phyloP scores from a whole-genome alignment of 306 rosid species.

The Quercus robur region DNA sequence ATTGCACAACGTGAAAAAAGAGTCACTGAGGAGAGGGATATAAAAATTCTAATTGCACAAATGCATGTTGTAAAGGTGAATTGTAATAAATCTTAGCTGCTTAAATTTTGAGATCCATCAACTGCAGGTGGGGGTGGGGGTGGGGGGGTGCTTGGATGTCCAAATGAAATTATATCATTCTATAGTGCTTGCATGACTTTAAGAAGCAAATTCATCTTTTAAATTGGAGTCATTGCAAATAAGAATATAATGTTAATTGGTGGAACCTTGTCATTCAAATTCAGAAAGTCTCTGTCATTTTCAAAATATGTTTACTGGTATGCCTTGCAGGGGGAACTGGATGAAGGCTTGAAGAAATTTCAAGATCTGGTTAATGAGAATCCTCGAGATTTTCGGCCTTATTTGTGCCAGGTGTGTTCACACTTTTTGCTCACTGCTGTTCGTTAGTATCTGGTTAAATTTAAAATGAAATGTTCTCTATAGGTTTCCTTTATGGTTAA shows the following conservation, averaged over 20 bases:
- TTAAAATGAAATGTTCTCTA: neutral
- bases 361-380: conserved; percentile 66
- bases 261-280: neutral
- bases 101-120: neutral
- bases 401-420: conserved; percentile 73
- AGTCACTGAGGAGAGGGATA: conserved; percentile 80
- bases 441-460: neutral
- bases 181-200: conserved; percentile 2
- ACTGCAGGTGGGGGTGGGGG: conserved; percentile 11
- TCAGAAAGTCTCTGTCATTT: neutral
- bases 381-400: conserved; percentile 90
- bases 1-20: conserved; percentile 57
- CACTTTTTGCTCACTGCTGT: conserved; percentile 5
- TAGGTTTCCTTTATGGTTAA: neutral
- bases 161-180: neutral
- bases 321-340: conserved; percentile 72
- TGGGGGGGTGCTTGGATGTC: conserved; percentile 3
- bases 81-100: neutral
- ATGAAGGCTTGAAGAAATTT: conserved; percentile 64
- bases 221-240: neutral
- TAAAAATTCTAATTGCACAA: conserved; percentile 79
- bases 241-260: neutral
- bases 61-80: conserved; percentile 82
- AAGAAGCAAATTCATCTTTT: neutral
- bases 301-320: neutral